Evolutionary conservation across 192 early-diverging fungal genomes (phyloP).

Genomic region (Backusella sp.): DNA sequence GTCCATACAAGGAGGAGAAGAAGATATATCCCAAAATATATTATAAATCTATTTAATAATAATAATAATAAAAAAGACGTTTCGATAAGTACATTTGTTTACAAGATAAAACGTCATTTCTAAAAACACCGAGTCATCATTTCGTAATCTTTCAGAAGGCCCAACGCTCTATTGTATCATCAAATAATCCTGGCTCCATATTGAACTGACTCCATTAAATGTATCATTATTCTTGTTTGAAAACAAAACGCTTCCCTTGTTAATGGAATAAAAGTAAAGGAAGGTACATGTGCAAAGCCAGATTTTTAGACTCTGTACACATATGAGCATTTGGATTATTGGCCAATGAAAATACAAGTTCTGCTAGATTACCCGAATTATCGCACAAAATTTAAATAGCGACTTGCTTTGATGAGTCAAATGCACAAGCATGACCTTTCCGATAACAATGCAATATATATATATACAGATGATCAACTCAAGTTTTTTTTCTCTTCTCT

Average conservation of each 20-base stretch:
- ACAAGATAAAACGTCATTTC: not conserved
- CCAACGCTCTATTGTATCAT: not conserved
- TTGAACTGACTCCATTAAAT: not conserved
- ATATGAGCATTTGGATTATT: no score
- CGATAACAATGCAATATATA: not conserved
- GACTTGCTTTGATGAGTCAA: not conserved
- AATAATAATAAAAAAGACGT: no score
- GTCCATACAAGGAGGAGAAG: no score
- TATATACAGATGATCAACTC: not conserved
- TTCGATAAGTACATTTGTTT: not conserved
- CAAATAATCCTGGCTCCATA: not conserved
- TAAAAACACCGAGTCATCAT: not conserved
- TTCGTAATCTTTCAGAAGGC: not conserved
- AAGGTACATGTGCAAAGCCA: not conserved
- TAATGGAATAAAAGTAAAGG: not conserved
- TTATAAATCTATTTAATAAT: no score
- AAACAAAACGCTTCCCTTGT: not conserved
- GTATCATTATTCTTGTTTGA: not conserved
- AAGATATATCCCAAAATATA: no score
- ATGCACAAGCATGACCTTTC: not conserved
- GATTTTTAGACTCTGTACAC: no score
- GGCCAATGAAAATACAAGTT: not conserved
- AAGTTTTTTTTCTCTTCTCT: not conserved
- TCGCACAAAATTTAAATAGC: not conserved
- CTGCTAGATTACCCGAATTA: no score